A percentile compares a stretch with the other conserved stretches of the same genome.
These are phyloP conservation scores for Suillus subalutaceus DNA, from an alignment of 768 basidiomycete species.

Conservation along the genomic window DNA sequence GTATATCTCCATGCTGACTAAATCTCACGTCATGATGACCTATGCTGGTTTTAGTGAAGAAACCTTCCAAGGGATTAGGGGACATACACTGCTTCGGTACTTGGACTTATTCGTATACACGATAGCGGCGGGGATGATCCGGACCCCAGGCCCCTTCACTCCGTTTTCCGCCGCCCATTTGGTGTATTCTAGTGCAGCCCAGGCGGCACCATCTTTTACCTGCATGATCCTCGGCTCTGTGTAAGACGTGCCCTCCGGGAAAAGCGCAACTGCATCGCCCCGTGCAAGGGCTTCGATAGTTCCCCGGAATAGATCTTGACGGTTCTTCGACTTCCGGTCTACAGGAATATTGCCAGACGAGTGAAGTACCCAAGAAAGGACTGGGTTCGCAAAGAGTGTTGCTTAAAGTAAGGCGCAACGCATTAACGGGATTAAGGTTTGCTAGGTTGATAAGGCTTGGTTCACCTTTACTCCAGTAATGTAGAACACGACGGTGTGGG, in stretches of 20 bases:
- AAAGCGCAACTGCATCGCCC: constrained; percentile 88
- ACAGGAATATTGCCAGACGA: constrained; percentile 98
- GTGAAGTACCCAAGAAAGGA: constrained; percentile 70
- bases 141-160: constrained; percentile 46
- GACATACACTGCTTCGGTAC: constrained; percentile 85
- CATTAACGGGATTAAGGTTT: constrained; percentile 4
- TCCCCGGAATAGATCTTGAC: constrained; percentile 82
- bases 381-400: constrained; percentile 79
- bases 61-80: constrained; percentile 28
- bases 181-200: constrained; percentile 92
- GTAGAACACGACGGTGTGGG: constrained; percentile 78
- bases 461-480: constrained; percentile 91
- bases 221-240: constrained; percentile 94
- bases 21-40: constrained; percentile 74
- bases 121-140: constrained; percentile 83
- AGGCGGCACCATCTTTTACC: constrained; percentile 91
- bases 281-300: constrained; percentile 83
- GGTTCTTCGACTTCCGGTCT: constrained; percentile 92
- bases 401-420: constrained; percentile 41
- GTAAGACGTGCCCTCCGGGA: constrained; percentile 93
- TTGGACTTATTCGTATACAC: constrained; percentile 96
- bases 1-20: constrained; percentile 5
- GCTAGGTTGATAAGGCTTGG: constrained; percentile 15
- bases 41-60: constrained; percentile 31
- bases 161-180: constrained; percentile 72